Evolutionary conservation across 805 yeast species (phyloP), one percentile per base, ranked within the genome.

Genomic region (Tetrapisispora pingtungensis): DNA sequence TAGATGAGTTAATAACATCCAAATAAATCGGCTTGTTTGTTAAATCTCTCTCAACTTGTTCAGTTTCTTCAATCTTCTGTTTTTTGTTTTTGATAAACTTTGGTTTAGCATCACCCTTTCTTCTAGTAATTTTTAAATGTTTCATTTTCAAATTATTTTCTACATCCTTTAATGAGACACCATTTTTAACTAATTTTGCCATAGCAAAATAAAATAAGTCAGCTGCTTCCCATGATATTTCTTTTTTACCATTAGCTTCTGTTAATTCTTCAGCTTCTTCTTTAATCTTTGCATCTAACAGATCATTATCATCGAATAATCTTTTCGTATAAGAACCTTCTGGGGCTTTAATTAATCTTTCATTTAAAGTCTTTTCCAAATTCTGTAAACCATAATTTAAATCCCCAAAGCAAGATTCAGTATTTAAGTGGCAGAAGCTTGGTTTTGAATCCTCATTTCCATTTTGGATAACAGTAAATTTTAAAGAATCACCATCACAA

Each of bases 261-360:
- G 88, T 78, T 49, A 93, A 75, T 65, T 93, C 98, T 57, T 90
- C 97, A 36, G 96, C 94, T 66, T 93, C 98, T 68, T 93, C 98
- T 63, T 80, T 78, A 66, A 93, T 81, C 71, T 93, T 86, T 22
- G 97, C 96, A 45, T 73, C 70, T 53, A 93, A 72, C 42, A 93
- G 70, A 22, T 71, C 73, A 34, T 77, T 78, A 65, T 93, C 97
- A 42, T 77, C 73, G 58, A 90, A 88, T 49, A 93, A 70, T 51
- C 98, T 75, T 58, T 82, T 79, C 14, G 98, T 90, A 69, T 93
- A 93, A n/a, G 97, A 89, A 1, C 95, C 96, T 51, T 73, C 85
- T 17, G 96, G 96, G 2, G 97, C 94, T 12, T 53, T 59, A 13
- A 19, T 26, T 44, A 74, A 66, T 59, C 98, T 77, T 36, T 76